phyloP scores from a whole-genome alignment of 2,329 filamentous ascomycete genomes.

The Neonectria sp. region DNA sequence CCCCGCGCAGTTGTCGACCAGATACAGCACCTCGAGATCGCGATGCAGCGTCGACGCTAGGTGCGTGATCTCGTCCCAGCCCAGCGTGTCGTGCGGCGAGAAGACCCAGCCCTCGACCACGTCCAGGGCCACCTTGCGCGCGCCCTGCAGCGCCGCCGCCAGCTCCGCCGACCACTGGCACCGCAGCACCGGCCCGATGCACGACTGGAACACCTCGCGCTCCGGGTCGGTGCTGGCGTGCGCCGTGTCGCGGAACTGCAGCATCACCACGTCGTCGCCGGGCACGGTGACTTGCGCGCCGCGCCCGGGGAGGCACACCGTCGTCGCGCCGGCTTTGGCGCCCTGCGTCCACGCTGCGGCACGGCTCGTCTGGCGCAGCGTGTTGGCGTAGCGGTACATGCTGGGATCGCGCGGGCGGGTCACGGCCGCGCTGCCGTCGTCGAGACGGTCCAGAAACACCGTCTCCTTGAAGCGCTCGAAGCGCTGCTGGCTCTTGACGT shows the following conservation, averaged over 20 bases:
- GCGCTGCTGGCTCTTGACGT: constrained; percentile 11
- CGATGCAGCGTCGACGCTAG: constrained; percentile 50
- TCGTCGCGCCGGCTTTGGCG: constrained; percentile 32
- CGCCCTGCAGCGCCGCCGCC: constrained; percentile 43
- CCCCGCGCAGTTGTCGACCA: constrained; percentile 49
- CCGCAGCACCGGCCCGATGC: constrained; percentile 46
- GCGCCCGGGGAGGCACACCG: constrained; percentile 45
- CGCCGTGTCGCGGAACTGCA: constrained; percentile 44
- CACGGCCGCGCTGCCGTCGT: background rate
- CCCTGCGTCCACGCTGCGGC: constrained; percentile 24
- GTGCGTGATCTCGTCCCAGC: constrained; percentile 48
- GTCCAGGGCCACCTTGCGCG: constrained; percentile 48
- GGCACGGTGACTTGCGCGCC: constrained; percentile 42
- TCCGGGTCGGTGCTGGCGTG: constrained; percentile 26
- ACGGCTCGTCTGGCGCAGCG: constrained; percentile 27
- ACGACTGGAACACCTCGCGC: constrained; percentile 37
- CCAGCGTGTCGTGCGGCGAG: constrained; percentile 33
- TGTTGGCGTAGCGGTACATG: constrained; percentile 33
- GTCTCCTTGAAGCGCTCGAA: constrained; percentile 34
- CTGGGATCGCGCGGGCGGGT: constrained; percentile 32
- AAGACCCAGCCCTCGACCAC: constrained; percentile 46
- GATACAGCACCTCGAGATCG: constrained; percentile 49
- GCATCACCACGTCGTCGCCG: constrained; percentile 48
- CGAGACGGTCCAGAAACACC: constrained; percentile 40
- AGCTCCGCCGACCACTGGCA: constrained; percentile 49